Evolutionary conservation across 2,329 filamentous ascomycete species (phyloP).

Genomic region (Exophiala xenobiotica): DNA sequence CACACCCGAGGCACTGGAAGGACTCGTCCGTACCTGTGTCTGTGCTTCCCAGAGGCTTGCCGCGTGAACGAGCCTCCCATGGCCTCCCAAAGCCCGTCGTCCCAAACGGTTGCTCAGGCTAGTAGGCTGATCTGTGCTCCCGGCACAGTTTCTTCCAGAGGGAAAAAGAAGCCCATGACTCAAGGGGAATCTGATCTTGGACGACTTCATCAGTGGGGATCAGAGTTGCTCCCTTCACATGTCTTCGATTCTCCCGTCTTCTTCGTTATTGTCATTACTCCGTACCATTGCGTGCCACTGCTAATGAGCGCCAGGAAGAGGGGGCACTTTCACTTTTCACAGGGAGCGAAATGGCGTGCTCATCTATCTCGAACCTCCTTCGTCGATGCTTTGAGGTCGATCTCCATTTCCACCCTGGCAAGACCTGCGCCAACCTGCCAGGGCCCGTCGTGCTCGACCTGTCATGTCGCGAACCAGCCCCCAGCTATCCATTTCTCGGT

Average conservation of each 20-base stretch:
- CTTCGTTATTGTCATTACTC: not conserved
- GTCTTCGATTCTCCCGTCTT: not conserved
- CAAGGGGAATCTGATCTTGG: no score
- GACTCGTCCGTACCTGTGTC: no score
- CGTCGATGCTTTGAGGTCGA: conserved; percentile 8
- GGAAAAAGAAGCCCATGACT: no score
- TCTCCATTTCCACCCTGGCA: not conserved
- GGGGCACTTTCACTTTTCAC: not conserved
- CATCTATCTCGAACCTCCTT: not conserved
- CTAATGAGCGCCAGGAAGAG: not conserved
- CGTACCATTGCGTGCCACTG: not conserved
- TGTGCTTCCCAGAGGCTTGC: no score
- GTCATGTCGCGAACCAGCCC: conserved; percentile 1
- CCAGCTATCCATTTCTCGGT: not conserved
- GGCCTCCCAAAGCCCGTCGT: no score
- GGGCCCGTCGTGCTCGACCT: conserved; percentile 6
- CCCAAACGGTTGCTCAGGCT: no score
- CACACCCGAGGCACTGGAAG: no score
- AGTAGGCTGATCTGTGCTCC: no score
- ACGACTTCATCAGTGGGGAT: no score
- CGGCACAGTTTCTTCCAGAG: no score
- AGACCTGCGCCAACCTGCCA: not conserved
- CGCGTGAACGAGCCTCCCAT: no score
- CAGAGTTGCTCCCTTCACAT: no score
- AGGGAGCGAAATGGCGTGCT: conserved; percentile 14